Conservation (phyloP, 2,329 filamentous ascomycete genomes). For the Knufia fluminis region DNA sequence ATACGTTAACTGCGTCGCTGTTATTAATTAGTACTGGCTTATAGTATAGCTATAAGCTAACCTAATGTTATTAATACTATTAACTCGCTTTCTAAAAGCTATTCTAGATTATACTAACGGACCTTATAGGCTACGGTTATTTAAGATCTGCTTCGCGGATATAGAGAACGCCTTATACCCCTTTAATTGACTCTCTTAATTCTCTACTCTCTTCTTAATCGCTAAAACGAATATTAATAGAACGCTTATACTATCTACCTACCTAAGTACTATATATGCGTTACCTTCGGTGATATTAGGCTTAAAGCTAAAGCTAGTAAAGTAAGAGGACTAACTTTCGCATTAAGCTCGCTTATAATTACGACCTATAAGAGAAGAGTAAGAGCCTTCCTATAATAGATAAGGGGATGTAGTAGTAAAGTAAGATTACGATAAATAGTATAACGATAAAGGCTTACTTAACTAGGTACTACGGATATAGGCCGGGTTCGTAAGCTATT, state of each 20-base stretch:
- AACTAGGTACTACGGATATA: background rate
- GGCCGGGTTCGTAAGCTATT: conserved; percentile 3
- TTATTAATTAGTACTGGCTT: conserved; percentile 3
- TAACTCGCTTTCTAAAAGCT: background rate
- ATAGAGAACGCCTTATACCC: conserved; percentile 3
- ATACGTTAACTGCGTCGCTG: background rate
- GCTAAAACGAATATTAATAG: conserved; percentile 2
- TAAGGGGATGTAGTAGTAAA: background rate
- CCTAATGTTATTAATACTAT: background rate
- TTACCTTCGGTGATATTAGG: conserved; percentile 1
- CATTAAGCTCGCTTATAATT: conserved; percentile 1
- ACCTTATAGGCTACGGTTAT: conserved; percentile 3
- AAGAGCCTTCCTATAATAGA: background rate
- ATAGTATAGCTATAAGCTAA: conserved; percentile 2
- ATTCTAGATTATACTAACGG: background rate
- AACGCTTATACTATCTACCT: conserved; percentile 4
- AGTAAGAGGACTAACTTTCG: conserved; percentile 4
- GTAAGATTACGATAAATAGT: conserved; percentile 2
- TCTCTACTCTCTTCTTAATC: conserved; percentile 2
- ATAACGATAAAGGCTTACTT: conserved; percentile 2
- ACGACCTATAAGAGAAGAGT: conserved; percentile 1
- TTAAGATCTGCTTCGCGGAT: conserved; percentile 1
- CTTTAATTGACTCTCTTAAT: conserved; percentile 4
- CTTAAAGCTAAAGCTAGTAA: conserved; percentile 3
- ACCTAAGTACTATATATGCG: conserved; percentile 1